These are phyloP conservation scores for Pestalotiopsis sp. DNA, from an alignment of 2,329 filamentous ascomycete genomes.

Conservation along the genomic window DNA sequence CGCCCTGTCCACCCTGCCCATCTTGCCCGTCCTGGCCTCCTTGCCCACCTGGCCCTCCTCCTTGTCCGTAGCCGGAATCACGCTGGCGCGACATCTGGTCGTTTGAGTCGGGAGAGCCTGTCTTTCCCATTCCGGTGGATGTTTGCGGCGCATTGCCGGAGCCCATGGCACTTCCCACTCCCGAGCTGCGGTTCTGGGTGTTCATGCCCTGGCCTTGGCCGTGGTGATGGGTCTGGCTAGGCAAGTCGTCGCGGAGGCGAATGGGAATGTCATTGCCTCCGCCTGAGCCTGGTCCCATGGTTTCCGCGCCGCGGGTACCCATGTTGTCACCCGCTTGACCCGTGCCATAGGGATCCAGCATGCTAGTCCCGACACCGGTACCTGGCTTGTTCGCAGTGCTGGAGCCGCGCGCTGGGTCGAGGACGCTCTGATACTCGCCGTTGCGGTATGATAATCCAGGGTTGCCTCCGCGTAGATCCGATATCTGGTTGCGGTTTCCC, in stretches of 20 bases:
- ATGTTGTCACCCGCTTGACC: not conserved
- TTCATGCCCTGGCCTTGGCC: not conserved
- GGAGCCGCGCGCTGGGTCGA: constrained; percentile 14
- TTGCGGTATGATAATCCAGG: constrained; percentile 1
- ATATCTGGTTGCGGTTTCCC: constrained; percentile 13
- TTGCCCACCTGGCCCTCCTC: not conserved
- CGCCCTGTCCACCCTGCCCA: no score
- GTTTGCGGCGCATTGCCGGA: not conserved
- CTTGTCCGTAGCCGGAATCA: not conserved
- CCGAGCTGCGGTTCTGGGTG: not conserved
- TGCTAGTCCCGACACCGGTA: not conserved
- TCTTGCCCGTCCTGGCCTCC: no score
- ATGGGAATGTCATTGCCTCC: not conserved
- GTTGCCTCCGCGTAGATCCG: constrained; percentile 11
- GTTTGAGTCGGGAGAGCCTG: not conserved
- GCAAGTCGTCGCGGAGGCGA: not conserved
- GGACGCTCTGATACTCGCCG: not conserved
- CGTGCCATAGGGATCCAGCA: constrained; percentile 17
- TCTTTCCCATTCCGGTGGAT: not conserved
- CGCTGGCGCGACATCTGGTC: not conserved
- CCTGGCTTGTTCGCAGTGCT: not conserved
- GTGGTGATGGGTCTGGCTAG: not conserved
- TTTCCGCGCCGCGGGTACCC: not conserved
- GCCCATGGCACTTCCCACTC: not conserved
- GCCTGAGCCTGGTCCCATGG: not conserved